These are phyloP conservation scores for Elaeagnus macrophylla DNA, from an alignment of 306 rosid genomes.

Conservation along the genomic window DNA sequence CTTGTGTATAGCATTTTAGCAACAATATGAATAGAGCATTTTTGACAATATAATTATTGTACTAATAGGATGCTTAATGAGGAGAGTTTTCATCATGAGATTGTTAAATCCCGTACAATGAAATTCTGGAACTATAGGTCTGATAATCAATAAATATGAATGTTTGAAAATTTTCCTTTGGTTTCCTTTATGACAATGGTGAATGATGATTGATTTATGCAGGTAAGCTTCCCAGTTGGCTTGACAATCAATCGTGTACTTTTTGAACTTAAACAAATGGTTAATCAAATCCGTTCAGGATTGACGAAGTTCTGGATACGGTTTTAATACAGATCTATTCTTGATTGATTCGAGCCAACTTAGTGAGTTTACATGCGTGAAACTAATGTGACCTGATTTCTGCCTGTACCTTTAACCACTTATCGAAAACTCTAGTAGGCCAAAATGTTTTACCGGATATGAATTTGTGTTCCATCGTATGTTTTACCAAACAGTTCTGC, in stretches of 20 bases:
- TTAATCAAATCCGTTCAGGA: conserved; percentile 48
- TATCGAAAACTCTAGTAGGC: neutral
- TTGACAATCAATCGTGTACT: conserved; percentile 52
- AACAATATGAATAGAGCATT: too few relatives aligned
- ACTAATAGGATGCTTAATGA: too few relatives aligned
- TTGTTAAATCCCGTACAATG: too few relatives aligned
- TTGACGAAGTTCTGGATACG: conserved; percentile 57
- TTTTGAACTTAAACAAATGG: conserved; percentile 43
- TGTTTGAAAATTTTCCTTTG: neutral
- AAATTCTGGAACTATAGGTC: too few relatives aligned
- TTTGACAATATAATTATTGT: too few relatives aligned
- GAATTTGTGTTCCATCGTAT: too few relatives aligned
- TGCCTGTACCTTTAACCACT: neutral
- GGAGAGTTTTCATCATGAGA: too few relatives aligned
- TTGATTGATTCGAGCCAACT: conserved; percentile 71
- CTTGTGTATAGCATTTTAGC: too few relatives aligned
- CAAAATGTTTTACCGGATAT: too few relatives aligned
- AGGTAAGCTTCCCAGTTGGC: conserved; percentile 69
- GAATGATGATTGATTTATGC: conserved; percentile 39
- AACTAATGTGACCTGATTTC: conserved; percentile 7
- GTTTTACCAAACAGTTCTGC: too few relatives aligned
- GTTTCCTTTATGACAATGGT: conserved; percentile 22
- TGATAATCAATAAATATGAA: neutral
- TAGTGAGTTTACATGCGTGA: conserved; percentile 34
- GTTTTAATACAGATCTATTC: conserved; percentile 40